These are phyloP conservation scores for Solanum aculeatissimum DNA, from an alignment of 305 asterid species.

Conservation along the genomic window DNA sequence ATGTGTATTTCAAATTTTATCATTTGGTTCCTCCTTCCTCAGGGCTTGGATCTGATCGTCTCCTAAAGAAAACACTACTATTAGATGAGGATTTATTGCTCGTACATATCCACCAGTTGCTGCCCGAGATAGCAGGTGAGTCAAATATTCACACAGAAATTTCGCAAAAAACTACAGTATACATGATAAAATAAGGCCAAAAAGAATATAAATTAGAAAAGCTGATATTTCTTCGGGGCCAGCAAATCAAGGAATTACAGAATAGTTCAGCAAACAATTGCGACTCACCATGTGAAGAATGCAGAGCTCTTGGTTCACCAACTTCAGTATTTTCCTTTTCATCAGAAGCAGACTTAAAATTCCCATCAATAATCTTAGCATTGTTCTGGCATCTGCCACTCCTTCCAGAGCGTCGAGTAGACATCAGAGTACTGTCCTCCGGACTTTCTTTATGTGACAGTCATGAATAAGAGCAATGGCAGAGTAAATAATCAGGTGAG, in stretches of 20 bases:
- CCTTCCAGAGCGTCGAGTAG: conserved; percentile 59
- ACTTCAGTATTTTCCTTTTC: conserved; percentile 46
- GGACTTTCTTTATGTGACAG: conserved; percentile 30
- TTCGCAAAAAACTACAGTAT: not conserved
- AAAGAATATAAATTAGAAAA: not conserved
- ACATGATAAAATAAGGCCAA: not conserved
- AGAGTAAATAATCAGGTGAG: not conserved
- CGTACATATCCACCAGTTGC: not conserved
- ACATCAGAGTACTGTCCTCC: conserved; percentile 31
- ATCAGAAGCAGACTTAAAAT: conserved; percentile 20
- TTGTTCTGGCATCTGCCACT: conserved; percentile 55
- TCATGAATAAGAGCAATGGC: conserved; percentile 21
- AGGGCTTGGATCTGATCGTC: not conserved
- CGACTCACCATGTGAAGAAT: conserved; percentile 29
- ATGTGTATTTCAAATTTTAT: not conserved
- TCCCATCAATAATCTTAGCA: conserved; percentile 34
- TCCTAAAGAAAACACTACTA: not conserved
- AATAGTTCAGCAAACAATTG: not conserved
- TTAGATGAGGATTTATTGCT: not conserved
- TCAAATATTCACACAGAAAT: not conserved
- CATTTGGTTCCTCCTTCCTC: not conserved
- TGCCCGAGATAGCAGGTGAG: not conserved
- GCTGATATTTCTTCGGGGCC: not conserved
- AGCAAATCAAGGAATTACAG: not conserved
- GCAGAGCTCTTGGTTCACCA: conserved; percentile 26